Percentiles rank a stretch among this genome's conserved stretches.
phyloP scores from a whole-genome alignment of 306 rosid species.

The Pterocarpus macrocarpus region DNA sequence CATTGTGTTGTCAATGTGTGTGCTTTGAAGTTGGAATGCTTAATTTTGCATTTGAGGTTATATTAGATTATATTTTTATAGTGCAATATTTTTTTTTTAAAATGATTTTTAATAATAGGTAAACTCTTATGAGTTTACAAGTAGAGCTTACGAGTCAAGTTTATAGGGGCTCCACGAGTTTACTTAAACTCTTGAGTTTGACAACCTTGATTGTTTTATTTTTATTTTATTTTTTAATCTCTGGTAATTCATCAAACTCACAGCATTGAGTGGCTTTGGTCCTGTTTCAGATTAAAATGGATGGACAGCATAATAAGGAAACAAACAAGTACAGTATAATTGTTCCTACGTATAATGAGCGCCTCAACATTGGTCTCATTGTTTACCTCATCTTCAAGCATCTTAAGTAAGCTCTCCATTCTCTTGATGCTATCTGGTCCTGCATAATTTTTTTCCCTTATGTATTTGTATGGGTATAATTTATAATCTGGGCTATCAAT shows the following conservation, averaged over 20 bases:
- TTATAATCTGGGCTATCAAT: not conserved
- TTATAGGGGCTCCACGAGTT: too few relatives aligned
- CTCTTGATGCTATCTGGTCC: not conserved
- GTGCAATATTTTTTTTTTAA: too few relatives aligned
- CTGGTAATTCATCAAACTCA: constrained; percentile 8
- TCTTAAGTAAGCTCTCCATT: constrained; percentile 52
- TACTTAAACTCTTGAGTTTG: too few relatives aligned
- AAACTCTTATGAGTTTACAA: too few relatives aligned
- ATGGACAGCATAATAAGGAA: constrained; percentile 56
- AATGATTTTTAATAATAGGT: too few relatives aligned
- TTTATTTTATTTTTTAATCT: not conserved
- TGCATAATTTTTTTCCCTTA: not conserved
- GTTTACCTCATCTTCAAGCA: constrained; percentile 94
- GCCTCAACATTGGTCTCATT: constrained; percentile 86
- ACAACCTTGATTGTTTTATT: too few relatives aligned
- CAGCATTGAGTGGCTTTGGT: constrained; percentile 24
- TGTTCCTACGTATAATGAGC: constrained; percentile 94
- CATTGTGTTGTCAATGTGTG: too few relatives aligned
- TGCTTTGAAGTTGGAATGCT: too few relatives aligned
- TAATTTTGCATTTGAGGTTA: too few relatives aligned
- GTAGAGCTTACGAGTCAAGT: too few relatives aligned
- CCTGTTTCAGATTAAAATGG: constrained; percentile 46
- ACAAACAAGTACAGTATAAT: constrained; percentile 83
- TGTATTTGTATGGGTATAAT: constrained; percentile 3
- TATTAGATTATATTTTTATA: too few relatives aligned